Base-by-base conservation (phyloP, 2,329 filamentous ascomycete genomes). In the Periglandula ipomoeae region DNA sequence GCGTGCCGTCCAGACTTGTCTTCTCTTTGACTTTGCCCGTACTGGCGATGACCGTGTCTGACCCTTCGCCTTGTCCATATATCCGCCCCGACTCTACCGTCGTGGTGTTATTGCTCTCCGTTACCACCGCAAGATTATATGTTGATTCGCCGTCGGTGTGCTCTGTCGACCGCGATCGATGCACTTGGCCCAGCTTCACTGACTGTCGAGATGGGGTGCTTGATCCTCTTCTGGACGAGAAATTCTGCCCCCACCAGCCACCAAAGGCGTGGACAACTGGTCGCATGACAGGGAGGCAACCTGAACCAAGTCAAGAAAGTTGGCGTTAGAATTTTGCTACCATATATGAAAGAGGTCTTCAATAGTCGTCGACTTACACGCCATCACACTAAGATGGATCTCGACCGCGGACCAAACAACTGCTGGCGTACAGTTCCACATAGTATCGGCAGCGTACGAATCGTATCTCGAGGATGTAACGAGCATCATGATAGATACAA, bases 201-300 rank as follows among this genome's bases (percentile, higher is more conserved):
- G 32, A 27, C 10, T 13, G 32, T 8, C 1, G 32, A 26, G 19
- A 23, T 23, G 27, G 15, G 15, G 19, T 24, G 42, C 26, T 46
- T 24, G 42, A 11, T 17, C 19, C 15, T 23, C 37, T 49, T n/a
- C 46, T 20, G n/a, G 44, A 50, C 3, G 48, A 32, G 26, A 50
- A 50, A 17, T 47, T 50, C 22, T 45, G 42, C 8, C 42, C 44
- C 35, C 44, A 50, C 48, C 44, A 50, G 19, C 48, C 44, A 8
- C 48, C 48, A 17, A 50, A n/a, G 19, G 39, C 44, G 22, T 44
- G 38, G 22, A 47, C 26, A 22, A 47, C 48, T 3, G 48, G 48
- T 20, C 45, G 37, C 37, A 50, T 40, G n/a, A 50, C 40, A 7
- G 48, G 48, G 17, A 50, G 44, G 22, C 48, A 50, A 41, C 46